phyloP scores from a whole-genome alignment of 805 yeast genomes.

The Nadsonia fulvescens region DNA sequence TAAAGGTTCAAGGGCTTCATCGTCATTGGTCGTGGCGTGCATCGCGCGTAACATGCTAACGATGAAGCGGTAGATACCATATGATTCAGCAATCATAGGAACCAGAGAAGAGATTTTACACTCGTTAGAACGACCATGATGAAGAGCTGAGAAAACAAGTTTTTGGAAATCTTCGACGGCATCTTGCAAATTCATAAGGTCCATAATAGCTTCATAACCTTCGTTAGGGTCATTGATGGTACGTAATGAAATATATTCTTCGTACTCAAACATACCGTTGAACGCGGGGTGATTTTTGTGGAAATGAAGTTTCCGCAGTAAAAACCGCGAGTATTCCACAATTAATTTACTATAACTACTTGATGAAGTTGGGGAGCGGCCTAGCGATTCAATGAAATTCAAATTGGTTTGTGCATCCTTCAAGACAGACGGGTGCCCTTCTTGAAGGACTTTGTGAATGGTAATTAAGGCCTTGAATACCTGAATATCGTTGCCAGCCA shows the following conservation, averaged over 20 bases:
- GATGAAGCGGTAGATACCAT: slow-evolving; percentile 79
- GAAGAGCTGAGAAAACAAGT: slow-evolving; percentile 53
- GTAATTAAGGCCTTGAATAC: slow-evolving; percentile 71
- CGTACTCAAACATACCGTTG: slow-evolving; percentile 91
- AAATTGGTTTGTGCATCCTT: slow-evolving; percentile 64
- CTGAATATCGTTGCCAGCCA: slow-evolving; percentile 68
- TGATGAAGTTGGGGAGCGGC: slow-evolving; percentile 20
- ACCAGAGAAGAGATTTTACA: slow-evolving; percentile 76
- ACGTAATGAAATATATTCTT: slow-evolving; percentile 76
- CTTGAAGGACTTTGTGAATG: slow-evolving; percentile 86
- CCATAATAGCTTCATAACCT: slow-evolving; percentile 80
- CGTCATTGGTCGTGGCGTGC: slow-evolving; percentile 53
- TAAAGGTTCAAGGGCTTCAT: slow-evolving; percentile 61
- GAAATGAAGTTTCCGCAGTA: slow-evolving; percentile 59
- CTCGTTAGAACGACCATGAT: slow-evolving; percentile 40
- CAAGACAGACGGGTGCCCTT: slow-evolving; percentile 81
- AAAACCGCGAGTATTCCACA: slow-evolving; percentile 52
- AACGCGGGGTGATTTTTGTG: slow-evolving; percentile 76
- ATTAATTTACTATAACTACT: slow-evolving; percentile 49
- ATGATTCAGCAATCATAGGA: slow-evolving; percentile 78
- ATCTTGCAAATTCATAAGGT: slow-evolving; percentile 74
- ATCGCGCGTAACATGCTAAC: slow-evolving; percentile 84
- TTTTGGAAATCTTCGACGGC: slow-evolving; percentile 62
- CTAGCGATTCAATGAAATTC: slow-evolving; percentile 61
- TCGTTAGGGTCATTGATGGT: slow-evolving; percentile 88